Base-by-base conservation (phyloP, 139 green algal genomes). In the Micromonas pusilla region DNA sequence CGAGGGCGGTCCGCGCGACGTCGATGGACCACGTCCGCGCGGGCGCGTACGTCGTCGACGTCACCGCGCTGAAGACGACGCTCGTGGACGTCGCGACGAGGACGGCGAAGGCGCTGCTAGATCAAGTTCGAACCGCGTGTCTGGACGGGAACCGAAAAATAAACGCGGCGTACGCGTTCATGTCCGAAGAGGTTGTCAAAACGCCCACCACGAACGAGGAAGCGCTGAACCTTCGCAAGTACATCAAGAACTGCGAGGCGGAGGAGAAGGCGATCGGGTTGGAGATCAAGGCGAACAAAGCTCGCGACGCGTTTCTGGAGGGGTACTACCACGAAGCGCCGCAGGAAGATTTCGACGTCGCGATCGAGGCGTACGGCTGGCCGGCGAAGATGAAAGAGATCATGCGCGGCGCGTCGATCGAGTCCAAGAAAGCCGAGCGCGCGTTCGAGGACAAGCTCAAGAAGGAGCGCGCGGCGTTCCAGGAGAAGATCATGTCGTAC, bases 41-140 rank as follows among this genome's bases (percentile, higher is more conserved):
- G 82, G 85, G 88, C 63, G 96, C 95, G 86, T 85, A 96, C 76
- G 87, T 86, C 77, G 87, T 97, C 21, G 92, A 97, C 79, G 92
- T 86, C 76, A 86, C 83, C 1, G 86, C 91, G 23, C 86, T 97
- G 4, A 96, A 97, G 81, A 90, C 94, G 83, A 86, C 85, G 0
- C 84, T 97, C 60, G 80, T 90, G 9, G 77, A 45, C 0, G 88
- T 95, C 83, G 95, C 91, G 77, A 89, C 95, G 71, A 77, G 72
- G 34, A 96, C 91, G 91, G 81, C 88, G 23, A 30, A 66, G 37
- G 91, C 92, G 80, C 91, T 96, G 63, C 90, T 83, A 1, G 83
- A 78, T 34, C 84, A 95, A 79, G 85, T 97, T 23, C 83, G 88
- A 64, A 73, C 73, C 57, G 83, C 91, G 65, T 91, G 73, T 1